Conservation (phyloP, 169 alveolate genomes). For the Neospora caninum region DNA sequence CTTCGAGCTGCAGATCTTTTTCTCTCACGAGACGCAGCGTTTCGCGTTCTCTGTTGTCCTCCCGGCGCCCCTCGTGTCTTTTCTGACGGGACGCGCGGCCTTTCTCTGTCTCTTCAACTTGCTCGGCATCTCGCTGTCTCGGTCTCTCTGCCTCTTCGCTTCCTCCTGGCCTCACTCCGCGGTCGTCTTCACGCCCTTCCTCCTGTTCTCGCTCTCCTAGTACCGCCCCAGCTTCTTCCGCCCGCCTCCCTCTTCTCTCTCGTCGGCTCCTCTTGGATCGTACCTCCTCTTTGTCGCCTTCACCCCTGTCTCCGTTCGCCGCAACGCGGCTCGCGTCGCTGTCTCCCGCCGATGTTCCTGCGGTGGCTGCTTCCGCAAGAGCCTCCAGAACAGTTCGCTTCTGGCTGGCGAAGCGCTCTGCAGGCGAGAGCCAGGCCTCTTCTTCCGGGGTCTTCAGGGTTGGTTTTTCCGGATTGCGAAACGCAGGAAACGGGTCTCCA, state of each 20-base stretch:
- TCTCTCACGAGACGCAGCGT: slow-evolving; percentile 1
- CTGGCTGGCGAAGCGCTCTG: background rate
- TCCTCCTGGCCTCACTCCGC: too few species aligned
- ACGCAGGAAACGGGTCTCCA: background rate
- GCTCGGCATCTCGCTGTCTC: background rate
- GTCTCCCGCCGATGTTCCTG: background rate
- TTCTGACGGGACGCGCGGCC: background rate
- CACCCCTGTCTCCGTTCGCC: background rate
- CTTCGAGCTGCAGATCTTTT: background rate
- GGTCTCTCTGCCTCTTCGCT: background rate
- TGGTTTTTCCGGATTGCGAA: background rate
- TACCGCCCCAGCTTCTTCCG: too few species aligned
- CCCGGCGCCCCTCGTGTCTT: background rate
- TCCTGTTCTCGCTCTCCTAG: background rate
- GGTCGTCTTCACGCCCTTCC: background rate
- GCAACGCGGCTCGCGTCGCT: too few species aligned
- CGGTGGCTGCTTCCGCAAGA: background rate
- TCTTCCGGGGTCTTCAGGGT: background rate
- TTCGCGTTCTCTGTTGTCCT: background rate
- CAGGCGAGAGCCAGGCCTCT: background rate
- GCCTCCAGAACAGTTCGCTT: background rate
- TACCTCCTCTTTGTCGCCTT: background rate
- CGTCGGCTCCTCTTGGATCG: too few species aligned
- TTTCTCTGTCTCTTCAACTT: background rate
- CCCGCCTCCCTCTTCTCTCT: too few species aligned